phyloP scores from a whole-genome alignment of 176 grass and related monocot species.

The Poa annua region DNA sequence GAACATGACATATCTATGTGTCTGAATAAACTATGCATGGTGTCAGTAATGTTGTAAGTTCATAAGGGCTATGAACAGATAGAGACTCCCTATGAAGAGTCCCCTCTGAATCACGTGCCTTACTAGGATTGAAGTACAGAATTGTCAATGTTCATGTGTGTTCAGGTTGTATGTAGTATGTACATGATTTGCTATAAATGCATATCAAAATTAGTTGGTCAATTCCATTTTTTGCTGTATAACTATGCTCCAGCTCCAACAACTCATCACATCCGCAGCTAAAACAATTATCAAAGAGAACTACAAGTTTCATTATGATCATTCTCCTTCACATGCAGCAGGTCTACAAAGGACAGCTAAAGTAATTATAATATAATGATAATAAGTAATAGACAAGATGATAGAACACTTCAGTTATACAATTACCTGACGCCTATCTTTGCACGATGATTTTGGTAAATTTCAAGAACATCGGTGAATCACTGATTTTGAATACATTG shows the following conservation, averaged over 20 bases:
- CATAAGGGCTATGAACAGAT: conserved; percentile 41
- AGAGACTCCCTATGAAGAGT: conserved; percentile 3
- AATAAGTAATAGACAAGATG: conserved; percentile 3
- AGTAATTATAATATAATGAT: background rate
- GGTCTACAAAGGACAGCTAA: background rate
- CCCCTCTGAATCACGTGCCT: background rate
- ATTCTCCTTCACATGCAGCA: background rate
- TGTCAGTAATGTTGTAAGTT: conserved; percentile 48
- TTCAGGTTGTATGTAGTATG: background rate
- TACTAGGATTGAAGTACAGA: conserved; percentile 1
- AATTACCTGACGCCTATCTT: conserved; percentile 24
- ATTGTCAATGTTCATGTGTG: conserved; percentile 2
- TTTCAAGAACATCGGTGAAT: background rate
- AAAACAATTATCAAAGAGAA: conserved; percentile 13
- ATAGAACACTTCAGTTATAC: background rate
- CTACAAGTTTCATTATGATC: background rate
- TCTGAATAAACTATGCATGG: background rate
- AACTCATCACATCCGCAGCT: background rate
- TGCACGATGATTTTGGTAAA: conserved; percentile 12
- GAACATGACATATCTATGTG: background rate
- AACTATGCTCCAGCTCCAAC: conserved; percentile 9
- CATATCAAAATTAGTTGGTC: conserved; percentile 7
- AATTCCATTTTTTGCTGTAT: conserved; percentile 2
- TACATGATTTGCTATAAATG: conserved; percentile 16
- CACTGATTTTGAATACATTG: conserved; percentile 13